Percentiles rank a stretch among this genome's conserved stretches.
These are phyloP conservation scores for Aureobasidium sp. DNA, from an alignment of 2,329 filamentous ascomycete species.

Conservation along the genomic window DNA sequence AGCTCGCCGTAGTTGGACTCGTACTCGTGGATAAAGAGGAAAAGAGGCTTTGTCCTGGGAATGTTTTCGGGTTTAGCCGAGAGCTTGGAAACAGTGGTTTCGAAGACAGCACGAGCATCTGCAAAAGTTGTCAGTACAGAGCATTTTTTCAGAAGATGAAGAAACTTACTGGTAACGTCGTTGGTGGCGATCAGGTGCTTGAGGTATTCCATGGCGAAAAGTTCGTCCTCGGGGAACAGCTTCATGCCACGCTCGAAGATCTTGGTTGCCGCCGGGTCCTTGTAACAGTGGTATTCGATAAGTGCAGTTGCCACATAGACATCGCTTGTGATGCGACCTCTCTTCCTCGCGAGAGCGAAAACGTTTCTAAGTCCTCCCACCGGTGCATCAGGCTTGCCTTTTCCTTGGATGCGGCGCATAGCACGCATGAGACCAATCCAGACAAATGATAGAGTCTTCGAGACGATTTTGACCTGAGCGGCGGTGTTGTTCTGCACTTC, in stretches of 20 bases:
- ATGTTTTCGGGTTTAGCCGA: conserved; percentile 66
- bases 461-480: conserved; percentile 65
- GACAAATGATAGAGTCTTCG: conserved; percentile 77
- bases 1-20: conserved; percentile 92
- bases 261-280: conserved; percentile 82
- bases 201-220: conserved; percentile 89
- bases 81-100: conserved; percentile 80
- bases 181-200: conserved; percentile 90
- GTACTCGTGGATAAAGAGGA: conserved; percentile 88
- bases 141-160: conserved; percentile 14
- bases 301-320: conserved; percentile 90
- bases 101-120: conserved; percentile 94
- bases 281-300: conserved; percentile 93
- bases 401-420: conserved; percentile 88
- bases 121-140: conserved; percentile 15
- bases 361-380: conserved; percentile 71
- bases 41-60: conserved; percentile 72
- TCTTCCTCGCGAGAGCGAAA: conserved; percentile 79
- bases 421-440: conserved; percentile 94
- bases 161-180: conserved; percentile 76
- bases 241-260: conserved; percentile 94
- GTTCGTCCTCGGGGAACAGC: conserved; percentile 86
- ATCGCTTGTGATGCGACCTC: conserved; percentile 83
- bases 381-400: conserved; percentile 48
- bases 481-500: conserved; percentile 57